Base-by-base conservation (phyloP, 2,329 filamentous ascomycete species). In the Ceratocystis diversiconidia region DNA sequence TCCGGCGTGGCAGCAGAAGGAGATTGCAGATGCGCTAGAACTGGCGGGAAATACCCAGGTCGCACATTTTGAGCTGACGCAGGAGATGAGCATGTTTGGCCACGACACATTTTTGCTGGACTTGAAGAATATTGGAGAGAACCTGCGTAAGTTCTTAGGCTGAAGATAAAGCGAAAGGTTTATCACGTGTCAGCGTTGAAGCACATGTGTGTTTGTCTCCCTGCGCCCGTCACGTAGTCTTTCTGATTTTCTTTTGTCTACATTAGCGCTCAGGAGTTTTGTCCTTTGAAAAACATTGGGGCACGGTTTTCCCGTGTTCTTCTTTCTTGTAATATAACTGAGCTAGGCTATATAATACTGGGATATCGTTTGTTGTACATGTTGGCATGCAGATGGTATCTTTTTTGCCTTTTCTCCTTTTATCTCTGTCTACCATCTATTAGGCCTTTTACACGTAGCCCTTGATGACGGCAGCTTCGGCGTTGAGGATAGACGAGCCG, bases 21-120 rank as follows among this genome's bases (percentile, higher is more conserved):
- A 99, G 75, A 86, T 99, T 68, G 92, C 92, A 2, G 86, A 92
- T 72, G 88, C 92, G 2, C 78, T 99, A 69, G 83, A 85, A 67
- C 81, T 83, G 43, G 83, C 82, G 0, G 94, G 94, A 0, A 97
- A 96, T 72, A 80, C 83, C 68, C 84, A 82, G 41, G 92, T 99
- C 0, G 87, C 85, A 57, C 91, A 99, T 75, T 83, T 94, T 15
- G 94, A 99, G 77, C 78, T 99, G 62, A 94, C 92, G 43, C 90
- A 97, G 77, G 91, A 97, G 76, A 84, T 94, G 75, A 96, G 91
- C 71, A 76, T 95, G 71, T 99, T 99, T 73, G 94, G 94, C 0
- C 94, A 99, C 72, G 94, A 99, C 73, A 97, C 92, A 0, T 99
- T 99, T 74, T 75, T 99, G 72, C 77, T 99, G 55, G 94, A 99